These are phyloP conservation scores for Leishmania lainsoni DNA, from an alignment of 208 protist species.

Conservation along the genomic window DNA sequence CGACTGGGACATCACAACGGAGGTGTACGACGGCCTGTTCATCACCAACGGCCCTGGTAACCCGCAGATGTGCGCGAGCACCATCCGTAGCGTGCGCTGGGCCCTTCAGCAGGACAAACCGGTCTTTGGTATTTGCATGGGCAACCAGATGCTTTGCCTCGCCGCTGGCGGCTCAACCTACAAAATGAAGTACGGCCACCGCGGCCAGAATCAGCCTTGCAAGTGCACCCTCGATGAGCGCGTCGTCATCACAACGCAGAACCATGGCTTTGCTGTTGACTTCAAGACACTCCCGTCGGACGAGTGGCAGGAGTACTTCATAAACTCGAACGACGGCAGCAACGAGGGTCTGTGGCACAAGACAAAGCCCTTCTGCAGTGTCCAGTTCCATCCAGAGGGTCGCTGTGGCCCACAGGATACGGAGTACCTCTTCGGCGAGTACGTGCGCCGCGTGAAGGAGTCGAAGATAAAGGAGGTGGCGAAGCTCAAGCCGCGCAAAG, in stretches of 20 bases:
- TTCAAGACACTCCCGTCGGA: conserved; percentile 82
- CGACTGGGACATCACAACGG: conserved; percentile 96
- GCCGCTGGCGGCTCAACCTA: conserved; percentile 94
- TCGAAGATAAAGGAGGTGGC: conserved; percentile 72
- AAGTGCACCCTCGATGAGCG: conserved; percentile 78
- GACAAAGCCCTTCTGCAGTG: conserved; percentile 96
- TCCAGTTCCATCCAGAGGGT: conserved; percentile 99
- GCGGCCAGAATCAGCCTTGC: conserved; percentile 98
- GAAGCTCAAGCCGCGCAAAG: conserved; percentile 88
- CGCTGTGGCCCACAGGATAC: conserved; percentile 97
- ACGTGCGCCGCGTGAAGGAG: conserved; percentile 84
- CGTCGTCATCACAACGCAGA: conserved; percentile 98
- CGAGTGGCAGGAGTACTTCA: conserved; percentile 96
- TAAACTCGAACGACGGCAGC: conserved; percentile 97
- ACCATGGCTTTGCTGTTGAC: conserved; percentile 99
- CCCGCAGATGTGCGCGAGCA: conserved; percentile 86
- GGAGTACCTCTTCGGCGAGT: conserved; percentile 98
- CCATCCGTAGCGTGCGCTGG: conserved; percentile 95
- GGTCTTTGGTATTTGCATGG: conserved; percentile 99
- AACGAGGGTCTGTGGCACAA: conserved; percentile 97
- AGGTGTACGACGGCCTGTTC: conserved; percentile 97
- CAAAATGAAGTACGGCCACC: conserved; percentile 99
- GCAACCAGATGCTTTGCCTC: conserved; percentile 97
- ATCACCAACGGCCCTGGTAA: conserved; percentile 96
- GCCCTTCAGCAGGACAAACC: conserved; percentile 89